Evolutionary conservation across 2,329 filamentous ascomycete species (phyloP), one percentile per base, ranked within the genome.

Genomic region (Cladophialophora yegresii): DNA sequence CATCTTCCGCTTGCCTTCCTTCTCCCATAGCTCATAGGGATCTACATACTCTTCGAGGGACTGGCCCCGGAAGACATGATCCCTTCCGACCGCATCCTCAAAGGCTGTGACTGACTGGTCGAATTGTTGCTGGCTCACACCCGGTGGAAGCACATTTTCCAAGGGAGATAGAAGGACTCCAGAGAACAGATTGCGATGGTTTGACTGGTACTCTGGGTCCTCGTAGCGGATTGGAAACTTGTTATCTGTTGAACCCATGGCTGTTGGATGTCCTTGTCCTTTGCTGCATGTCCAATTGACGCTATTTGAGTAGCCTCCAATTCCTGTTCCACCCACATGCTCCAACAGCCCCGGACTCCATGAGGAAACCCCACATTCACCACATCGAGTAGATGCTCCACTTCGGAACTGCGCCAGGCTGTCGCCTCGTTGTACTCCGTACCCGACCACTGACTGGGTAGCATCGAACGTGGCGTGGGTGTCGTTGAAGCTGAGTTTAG

Each of bases 31-130:
- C 20, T 68, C 66, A 30, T 68, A 68, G 1, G 66, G 66, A 51
- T 68, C 66, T 7, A 68, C 63, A 61, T 68, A 68, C 30, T 68
- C 66, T 54, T 68, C 66, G 16, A 68, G 50, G 1, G 55, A 33
- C 7, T 60, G 33, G 8, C 63, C 61, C 32, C 49, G 26, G 26
- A 61, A 63, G 9, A 57, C 43, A 49, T 63, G 33, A 5, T 64
- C 63, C 33, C 62, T 50, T 16, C 66, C 66, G 4, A 68, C 63
- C 22, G 59, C 54, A 26, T 50, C 30, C 36, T 58, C 30, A 20
- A 65, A 61, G n/a, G 66, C 57, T n/a, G 6, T 26, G 10, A 66
- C 36, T 22, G 63, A 60, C 40, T 20, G 13, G 45, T 64, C 58
- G 55, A 65, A 68, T 26, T 61, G 51, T 20, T 58, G 32, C 28